phyloP scores from a whole-genome alignment of 768 basidiomycete genomes.

The Dictyophora rubrovolvata region DNA sequence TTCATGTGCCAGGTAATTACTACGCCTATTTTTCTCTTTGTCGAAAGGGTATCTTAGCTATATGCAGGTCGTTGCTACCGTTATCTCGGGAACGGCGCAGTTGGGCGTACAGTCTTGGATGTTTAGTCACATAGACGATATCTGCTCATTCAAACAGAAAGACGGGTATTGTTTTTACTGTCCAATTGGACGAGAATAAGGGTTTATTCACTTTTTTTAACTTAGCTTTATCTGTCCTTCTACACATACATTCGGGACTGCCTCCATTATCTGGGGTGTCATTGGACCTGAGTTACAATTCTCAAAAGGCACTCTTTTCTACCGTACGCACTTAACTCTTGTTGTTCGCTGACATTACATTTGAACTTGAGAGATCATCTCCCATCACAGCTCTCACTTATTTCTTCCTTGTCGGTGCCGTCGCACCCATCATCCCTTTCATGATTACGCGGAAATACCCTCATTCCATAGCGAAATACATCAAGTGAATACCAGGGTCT shows the following conservation, averaged over 20 bases:
- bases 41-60: not conserved
- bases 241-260: constrained; percentile 31
- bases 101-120: constrained; percentile 27
- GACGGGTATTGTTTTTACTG: not conserved
- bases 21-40: not conserved
- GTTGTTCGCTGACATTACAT: constrained; percentile 19
- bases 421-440: constrained; percentile 29
- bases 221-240: constrained; percentile 6
- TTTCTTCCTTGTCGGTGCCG: constrained; percentile 27
- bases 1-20: constrained; percentile 48
- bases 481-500: constrained; percentile 4
- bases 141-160: constrained; percentile 17
- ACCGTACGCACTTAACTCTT: constrained; percentile 18
- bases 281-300: constrained; percentile 57
- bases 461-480: constrained; percentile 10
- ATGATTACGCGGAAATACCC: constrained; percentile 23
- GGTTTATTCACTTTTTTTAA: constrained; percentile 12
- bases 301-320: constrained; percentile 46
- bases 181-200: too few species aligned
- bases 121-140: constrained; percentile 39
- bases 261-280: constrained; percentile 40
- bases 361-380: constrained; percentile 11
- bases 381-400: constrained; percentile 12
- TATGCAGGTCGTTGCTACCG: constrained; percentile 19
- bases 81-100: constrained; percentile 35